Percentiles rank a stretch among this genome's conserved stretches.
Evolutionary conservation across 1,139 yeast species (phyloP).

Genomic region (Suhomyces coccinellae): DNA sequence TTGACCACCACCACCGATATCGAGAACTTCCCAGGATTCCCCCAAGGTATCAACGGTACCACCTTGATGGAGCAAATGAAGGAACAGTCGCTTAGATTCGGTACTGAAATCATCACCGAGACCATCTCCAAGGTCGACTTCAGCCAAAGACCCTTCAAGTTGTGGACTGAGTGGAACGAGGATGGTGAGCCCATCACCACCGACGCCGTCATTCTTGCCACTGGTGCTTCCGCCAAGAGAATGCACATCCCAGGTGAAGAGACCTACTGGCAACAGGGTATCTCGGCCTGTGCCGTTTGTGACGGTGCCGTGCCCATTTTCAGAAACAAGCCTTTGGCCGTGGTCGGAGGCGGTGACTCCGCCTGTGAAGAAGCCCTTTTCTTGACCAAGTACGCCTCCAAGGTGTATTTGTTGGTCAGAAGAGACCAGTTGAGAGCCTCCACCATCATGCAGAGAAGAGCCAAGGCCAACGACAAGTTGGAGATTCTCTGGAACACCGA

Average conservation of each 20-base stretch:
- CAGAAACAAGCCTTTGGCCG: constrained; percentile 96
- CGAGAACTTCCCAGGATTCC: constrained; percentile 98
- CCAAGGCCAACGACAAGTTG: constrained; percentile 75
- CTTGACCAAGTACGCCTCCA: constrained; percentile 94
- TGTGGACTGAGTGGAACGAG: constrained; percentile 95
- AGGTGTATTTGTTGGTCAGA: constrained; percentile 90
- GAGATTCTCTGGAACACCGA: constrained; percentile 89
- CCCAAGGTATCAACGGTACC: constrained; percentile 86
- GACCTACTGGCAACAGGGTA: constrained; percentile 97
- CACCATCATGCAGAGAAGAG: constrained; percentile 94
- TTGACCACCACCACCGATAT: constrained; percentile 96
- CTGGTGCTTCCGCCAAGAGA: constrained; percentile 98
- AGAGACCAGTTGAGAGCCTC: constrained; percentile 94
- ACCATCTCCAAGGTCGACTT: constrained; percentile 91
- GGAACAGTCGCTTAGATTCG: constrained; percentile 80
- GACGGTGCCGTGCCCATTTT: constrained; percentile 99
- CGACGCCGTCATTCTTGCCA: constrained; percentile 89
- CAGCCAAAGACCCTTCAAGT: constrained; percentile 83
- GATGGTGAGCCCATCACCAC: constrained; percentile 87
- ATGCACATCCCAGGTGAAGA: constrained; percentile 95
- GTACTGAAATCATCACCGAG: constrained; percentile 92
- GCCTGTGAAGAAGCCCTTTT: constrained; percentile 98
- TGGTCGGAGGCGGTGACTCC: constrained; percentile 97
- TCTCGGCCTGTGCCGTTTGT: constrained; percentile 98
- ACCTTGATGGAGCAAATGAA: constrained; percentile 93